phyloP scores from a whole-genome alignment of 164 flowering plant species.

The Aristolochia fimbriata region DNA sequence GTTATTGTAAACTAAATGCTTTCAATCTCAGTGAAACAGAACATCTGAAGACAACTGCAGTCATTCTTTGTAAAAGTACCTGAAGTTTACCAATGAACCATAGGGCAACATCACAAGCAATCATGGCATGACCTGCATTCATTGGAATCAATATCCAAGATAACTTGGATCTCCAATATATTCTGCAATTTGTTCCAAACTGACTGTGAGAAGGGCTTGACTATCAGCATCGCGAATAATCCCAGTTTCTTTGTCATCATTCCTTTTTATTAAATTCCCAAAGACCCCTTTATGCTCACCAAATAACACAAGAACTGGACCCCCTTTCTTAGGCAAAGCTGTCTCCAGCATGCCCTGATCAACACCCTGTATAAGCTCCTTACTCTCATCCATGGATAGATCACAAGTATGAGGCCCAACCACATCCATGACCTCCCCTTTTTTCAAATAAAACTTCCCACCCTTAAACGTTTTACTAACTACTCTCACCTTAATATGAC shows the following conservation, averaged over 20 bases:
- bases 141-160: slow-evolving; percentile 49
- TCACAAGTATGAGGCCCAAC: slow-evolving; percentile 58
- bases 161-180: slow-evolving; percentile 69
- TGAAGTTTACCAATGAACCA: too few species aligned
- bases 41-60: too few species aligned
- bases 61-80: too few species aligned
- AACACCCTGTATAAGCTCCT: slow-evolving; percentile 68
- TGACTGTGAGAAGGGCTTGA: slow-evolving; percentile 50
- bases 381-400: slow-evolving; percentile 61
- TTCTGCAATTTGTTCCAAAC: slow-evolving; percentile 79
- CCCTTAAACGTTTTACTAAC: slow-evolving; percentile 62
- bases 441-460: slow-evolving; percentile 68
- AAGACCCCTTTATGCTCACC: slow-evolving; percentile 72
- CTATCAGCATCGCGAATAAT: slow-evolving; percentile 70
- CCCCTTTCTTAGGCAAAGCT: slow-evolving; percentile 65
- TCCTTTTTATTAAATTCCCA: slow-evolving; percentile 58
- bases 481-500: slow-evolving; percentile 67
- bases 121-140: neutral
- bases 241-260: slow-evolving; percentile 57
- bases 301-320: slow-evolving; percentile 54
- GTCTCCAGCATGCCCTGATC: slow-evolving; percentile 71
- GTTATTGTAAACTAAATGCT: too few species aligned
- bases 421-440: slow-evolving; percentile 76
- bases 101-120: too few species aligned
- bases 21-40: too few species aligned